Evolutionary conservation across 2,329 filamentous ascomycete species (phyloP).

Genomic region (Fusarium haematococcum): DNA sequence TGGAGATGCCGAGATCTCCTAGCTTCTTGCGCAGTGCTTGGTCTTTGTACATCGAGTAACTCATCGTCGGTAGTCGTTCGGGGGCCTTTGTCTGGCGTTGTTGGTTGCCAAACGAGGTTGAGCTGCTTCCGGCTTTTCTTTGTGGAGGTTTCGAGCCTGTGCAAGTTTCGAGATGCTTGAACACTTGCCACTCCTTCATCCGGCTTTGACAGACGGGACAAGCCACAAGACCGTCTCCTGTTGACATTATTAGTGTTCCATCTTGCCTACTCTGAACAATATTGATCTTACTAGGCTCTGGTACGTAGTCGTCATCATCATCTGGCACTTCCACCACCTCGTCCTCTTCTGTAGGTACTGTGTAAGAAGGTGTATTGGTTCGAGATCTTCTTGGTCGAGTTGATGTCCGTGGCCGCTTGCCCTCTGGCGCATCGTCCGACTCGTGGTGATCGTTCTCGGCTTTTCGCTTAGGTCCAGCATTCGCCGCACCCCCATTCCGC

Average conservation of each 20-base stretch:
- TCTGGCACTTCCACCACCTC: slow-evolving; percentile 43
- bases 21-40: slow-evolving; percentile 82
- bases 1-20: slow-evolving; percentile 80
- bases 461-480: slow-evolving; percentile 64
- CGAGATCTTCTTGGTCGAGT: slow-evolving; percentile 60
- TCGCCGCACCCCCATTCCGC: slow-evolving; percentile 45
- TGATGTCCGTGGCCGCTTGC: slow-evolving; percentile 66
- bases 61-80: slow-evolving; percentile 81
- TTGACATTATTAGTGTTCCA: slow-evolving; percentile 19
- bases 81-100: slow-evolving; percentile 53
- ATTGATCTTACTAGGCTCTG: slow-evolving; percentile 41
- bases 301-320: slow-evolving; percentile 48
- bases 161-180: slow-evolving; percentile 81
- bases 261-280: background rate
- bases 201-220: slow-evolving; percentile 85
- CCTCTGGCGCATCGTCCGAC: slow-evolving; percentile 43
- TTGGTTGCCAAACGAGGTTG: slow-evolving; percentile 32
- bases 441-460: slow-evolving; percentile 50
- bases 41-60: slow-evolving; percentile 90
- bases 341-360: slow-evolving; percentile 28
- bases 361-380: slow-evolving; percentile 48
- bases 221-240: slow-evolving; percentile 79
- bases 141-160: slow-evolving; percentile 50
- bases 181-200: slow-evolving; percentile 85
- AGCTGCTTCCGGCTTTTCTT: slow-evolving; percentile 12